Base-by-base conservation (phyloP, 2,329 filamentous ascomycete species). In the Aurifilum marmelostoma region DNA sequence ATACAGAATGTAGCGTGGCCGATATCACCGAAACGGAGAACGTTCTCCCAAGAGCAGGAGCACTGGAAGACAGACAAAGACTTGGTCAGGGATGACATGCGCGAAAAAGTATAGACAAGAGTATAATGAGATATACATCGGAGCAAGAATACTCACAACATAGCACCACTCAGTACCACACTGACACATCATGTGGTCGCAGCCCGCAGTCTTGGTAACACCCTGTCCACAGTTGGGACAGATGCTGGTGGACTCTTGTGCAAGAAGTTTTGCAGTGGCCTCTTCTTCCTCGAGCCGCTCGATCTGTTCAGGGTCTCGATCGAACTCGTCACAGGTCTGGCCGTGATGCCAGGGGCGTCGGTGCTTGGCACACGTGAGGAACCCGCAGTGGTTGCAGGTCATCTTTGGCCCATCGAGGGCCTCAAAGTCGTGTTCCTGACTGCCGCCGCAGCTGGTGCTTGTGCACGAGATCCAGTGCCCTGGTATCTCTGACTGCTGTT, bases 391-490 rank as follows among this genome's bases (percentile, higher is more conserved):
- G 5, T 62, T 69, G 61, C 69, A 71, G 29, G 65, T 34, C 69
- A 71, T 71, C 61, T 9, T 71, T 12, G 69, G 63, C n/a, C 65
- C 64, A 1, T 61, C 63, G 6, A 64, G 54, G 34, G 59, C 29
- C 3, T 62, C 34, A 8, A 37, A 41, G 34, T 71, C 60, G 37
- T 69, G 69, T 3, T 67, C 56, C 32, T 71, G 69, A 11, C 69
- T 69, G 29, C 63, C 67, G 2, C 69, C 69, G 39, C 69, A 71
- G 2, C 21, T 43, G 24, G 69, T 60, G 24, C 66, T 69, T 16
- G 64, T 71, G n/a, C 69, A 71, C 18, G 69, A 71, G 24, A 71
- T 71, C 18, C 63, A 71, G 47, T 71, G 69, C n/a, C 69, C 64
- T 0, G 69, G 67, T 12, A 69, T 71, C 60, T 67, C 50, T 29